Evolutionary conservation across 257 asterid genomes (phyloP).

Genomic region (Jaltomata sinuosa): DNA sequence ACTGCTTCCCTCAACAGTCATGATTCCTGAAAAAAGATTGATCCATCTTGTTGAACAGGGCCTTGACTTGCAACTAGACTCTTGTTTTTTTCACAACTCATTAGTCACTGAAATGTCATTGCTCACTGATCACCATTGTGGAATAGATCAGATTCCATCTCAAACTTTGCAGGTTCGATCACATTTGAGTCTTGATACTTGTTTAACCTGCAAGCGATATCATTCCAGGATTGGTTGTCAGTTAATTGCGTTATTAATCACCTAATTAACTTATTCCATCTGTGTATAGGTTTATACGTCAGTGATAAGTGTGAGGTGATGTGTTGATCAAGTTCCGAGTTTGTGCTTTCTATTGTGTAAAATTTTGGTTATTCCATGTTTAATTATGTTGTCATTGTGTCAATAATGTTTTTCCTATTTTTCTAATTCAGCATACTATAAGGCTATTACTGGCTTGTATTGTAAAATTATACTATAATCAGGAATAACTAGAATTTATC

Average conservation of each 20-base stretch:
- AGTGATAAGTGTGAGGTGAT: background rate
- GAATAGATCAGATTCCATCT: constrained; percentile 64
- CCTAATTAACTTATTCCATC: background rate
- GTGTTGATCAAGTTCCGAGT: background rate
- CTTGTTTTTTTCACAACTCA: constrained; percentile 72
- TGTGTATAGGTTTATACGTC: background rate
- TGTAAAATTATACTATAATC: background rate
- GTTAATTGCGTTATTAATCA: background rate
- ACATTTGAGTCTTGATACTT: constrained; percentile 8
- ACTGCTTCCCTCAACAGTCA: constrained; percentile 59
- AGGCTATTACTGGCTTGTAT: background rate
- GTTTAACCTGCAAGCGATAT: background rate
- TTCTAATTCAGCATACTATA: background rate
- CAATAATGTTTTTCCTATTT: background rate
- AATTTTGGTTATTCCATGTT: background rate
- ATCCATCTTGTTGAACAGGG: constrained; percentile 84
- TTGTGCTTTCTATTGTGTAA: background rate
- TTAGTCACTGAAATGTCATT: constrained; percentile 49
- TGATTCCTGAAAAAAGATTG: constrained; percentile 68
- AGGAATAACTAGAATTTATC: background rate
- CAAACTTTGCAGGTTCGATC: constrained; percentile 60
- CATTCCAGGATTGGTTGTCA: background rate
- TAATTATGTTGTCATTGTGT: background rate
- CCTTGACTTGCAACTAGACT: constrained; percentile 55
- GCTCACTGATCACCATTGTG: constrained; percentile 71